These are phyloP conservation scores for Saturnispora besseyi DNA, from an alignment of 805 yeast species.

Conservation along the genomic window DNA sequence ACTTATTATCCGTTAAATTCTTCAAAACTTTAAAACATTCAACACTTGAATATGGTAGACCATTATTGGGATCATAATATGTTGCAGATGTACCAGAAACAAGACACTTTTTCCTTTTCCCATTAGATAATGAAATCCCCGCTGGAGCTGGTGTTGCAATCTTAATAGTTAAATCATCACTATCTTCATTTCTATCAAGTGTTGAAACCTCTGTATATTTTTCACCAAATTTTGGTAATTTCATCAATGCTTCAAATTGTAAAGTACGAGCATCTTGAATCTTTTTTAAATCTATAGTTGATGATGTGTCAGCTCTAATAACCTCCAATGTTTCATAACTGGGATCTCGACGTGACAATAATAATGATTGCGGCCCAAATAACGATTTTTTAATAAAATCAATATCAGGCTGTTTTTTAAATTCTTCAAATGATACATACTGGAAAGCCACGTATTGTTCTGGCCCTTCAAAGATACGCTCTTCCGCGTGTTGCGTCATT, in stretches of 20 bases:
- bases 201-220: slow-evolving; percentile 33
- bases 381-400: slow-evolving; percentile 32
- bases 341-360: slow-evolving; percentile 43
- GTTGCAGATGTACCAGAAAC: slow-evolving; percentile 72
- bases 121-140: slow-evolving; percentile 64
- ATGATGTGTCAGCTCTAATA: slow-evolving; percentile 23
- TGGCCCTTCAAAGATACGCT: slow-evolving; percentile 53
- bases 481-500: neutral
- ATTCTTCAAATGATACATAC: slow-evolving; percentile 44
- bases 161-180: slow-evolving; percentile 36
- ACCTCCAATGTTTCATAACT: slow-evolving; percentile 37
- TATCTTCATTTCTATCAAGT: slow-evolving; percentile 35
- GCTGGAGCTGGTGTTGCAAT: slow-evolving; percentile 65
- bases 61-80: slow-evolving; percentile 81
- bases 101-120: slow-evolving; percentile 56
- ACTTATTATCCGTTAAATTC: slow-evolving; percentile 46
- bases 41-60: slow-evolving; percentile 77
- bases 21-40: slow-evolving; percentile 63
- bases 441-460: slow-evolving; percentile 50
- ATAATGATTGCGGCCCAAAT: slow-evolving; percentile 53
- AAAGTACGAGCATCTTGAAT: slow-evolving; percentile 19
- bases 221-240: slow-evolving; percentile 59
- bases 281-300: slow-evolving; percentile 21
- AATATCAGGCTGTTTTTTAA: slow-evolving; percentile 25
- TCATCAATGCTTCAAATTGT: slow-evolving; percentile 34